A percentile compares a stretch with the other conserved stretches of the same genome.
Evolutionary conservation across 768 basidiomycete genomes (phyloP).

Genomic region (Mycena crocata): DNA sequence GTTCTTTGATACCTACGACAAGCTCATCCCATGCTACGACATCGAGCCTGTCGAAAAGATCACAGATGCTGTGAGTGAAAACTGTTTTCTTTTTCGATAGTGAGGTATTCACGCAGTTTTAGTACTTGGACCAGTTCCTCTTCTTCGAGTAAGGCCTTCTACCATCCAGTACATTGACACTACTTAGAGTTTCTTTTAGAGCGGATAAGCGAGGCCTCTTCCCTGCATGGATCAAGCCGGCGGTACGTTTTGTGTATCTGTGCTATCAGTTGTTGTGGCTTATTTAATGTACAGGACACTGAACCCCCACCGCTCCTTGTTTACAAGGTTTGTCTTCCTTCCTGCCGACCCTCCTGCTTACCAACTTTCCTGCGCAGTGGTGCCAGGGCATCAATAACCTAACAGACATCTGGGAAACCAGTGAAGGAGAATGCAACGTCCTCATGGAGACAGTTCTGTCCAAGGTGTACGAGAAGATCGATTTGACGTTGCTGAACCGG

Average conservation of each 20-base stretch:
- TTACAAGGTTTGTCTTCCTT: conserved; percentile 66
- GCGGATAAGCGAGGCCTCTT: conserved; percentile 98
- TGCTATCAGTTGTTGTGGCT: conserved; percentile 5
- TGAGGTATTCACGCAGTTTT: conserved; percentile 32
- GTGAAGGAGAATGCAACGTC: conserved; percentile 97
- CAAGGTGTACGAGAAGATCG: conserved; percentile 99
- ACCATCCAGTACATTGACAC: not conserved
- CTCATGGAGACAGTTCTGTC: conserved; percentile 99
- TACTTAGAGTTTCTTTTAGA: conserved; percentile 43
- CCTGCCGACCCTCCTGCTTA: conserved; percentile 2
- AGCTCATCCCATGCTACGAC: conserved; percentile 98
- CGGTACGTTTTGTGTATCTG: conserved; percentile 51
- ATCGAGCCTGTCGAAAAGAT: conserved; percentile 99
- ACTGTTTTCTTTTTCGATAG: not conserved
- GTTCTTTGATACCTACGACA: conserved; percentile 98
- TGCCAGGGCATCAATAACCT: conserved; percentile 99
- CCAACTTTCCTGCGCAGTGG: conserved; percentile 63
- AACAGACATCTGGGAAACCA: conserved; percentile 98
- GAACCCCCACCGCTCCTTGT: conserved; percentile 97
- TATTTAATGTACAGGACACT: conserved; percentile 66
- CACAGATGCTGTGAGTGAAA: conserved; percentile 85
- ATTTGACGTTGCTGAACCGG: conserved; percentile 94
- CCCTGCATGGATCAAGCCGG: conserved; percentile 99
- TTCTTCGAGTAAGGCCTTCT: conserved; percentile 82
- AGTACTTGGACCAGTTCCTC: conserved; percentile 97